phyloP scores from a whole-genome alignment of 164 flowering plant genomes.

The Vitis labrusca region DNA sequence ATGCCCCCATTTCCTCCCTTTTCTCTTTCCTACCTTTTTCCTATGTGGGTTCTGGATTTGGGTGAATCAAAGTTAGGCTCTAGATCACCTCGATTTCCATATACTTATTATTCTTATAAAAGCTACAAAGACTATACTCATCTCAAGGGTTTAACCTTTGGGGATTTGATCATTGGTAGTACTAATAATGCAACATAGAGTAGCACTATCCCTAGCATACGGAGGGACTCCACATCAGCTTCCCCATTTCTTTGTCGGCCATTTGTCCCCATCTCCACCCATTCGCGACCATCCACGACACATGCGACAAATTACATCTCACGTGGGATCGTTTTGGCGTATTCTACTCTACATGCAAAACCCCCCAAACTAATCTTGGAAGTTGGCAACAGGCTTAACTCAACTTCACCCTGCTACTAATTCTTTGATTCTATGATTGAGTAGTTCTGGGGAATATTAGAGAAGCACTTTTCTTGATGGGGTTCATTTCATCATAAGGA shows the following conservation, averaged over 20 bases:
- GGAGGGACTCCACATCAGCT: conserved; percentile 26
- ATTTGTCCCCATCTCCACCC: conserved; percentile 12
- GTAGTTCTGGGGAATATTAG: too few species aligned
- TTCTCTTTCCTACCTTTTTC: conserved; percentile 6
- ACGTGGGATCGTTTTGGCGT: too few species aligned
- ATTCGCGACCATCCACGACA: conserved; percentile 8
- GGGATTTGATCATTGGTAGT: conserved; percentile 22
- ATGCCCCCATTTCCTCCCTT: not conserved
- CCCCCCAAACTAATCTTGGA: too few species aligned
- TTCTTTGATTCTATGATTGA: too few species aligned
- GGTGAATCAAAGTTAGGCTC: conserved; percentile 1
- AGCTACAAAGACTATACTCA: conserved; percentile 13
- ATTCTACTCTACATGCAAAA: too few species aligned
- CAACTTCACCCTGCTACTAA: too few species aligned
- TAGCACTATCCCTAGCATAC: conserved; percentile 16
- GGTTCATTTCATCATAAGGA: too few species aligned
- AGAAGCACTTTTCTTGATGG: too few species aligned
- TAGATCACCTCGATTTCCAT: conserved; percentile 9
- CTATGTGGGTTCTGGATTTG: conserved; percentile 5
- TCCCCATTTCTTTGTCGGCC: conserved; percentile 37
- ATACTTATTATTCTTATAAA: not conserved
- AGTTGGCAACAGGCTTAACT: too few species aligned
- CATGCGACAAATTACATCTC: conserved; percentile 1
- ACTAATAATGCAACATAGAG: conserved; percentile 10
- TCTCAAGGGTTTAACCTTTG: conserved; percentile 17